Evolutionary conservation across 208 protist species (phyloP), one percentile per base, ranked within the genome.

Genomic region (Wallacemonas collosoma): DNA sequence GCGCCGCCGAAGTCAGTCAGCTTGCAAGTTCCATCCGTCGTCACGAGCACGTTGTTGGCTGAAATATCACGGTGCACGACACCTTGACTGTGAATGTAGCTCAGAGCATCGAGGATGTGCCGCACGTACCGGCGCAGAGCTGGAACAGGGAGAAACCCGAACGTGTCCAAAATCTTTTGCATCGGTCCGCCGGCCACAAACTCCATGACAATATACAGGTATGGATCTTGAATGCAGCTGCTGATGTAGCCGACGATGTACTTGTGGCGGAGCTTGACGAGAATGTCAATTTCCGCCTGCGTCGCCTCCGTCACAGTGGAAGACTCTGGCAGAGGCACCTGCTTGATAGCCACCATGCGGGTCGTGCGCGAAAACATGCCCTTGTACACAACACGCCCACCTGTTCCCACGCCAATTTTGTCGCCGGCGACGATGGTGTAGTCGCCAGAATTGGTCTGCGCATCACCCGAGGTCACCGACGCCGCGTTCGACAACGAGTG

Each of bases 21-120:
- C 73, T 93, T 93, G 77, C 83, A 89, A 36, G 81, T 60, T 17
- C 87, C 83, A 39, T 93, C 87, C 47, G 69, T 89, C 40, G 81
- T 86, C 35, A 96, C 73, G n/a, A 94, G 75, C 36, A 96, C 71
- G 62, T 94, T 95, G 65, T 90, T 89, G 35, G 86, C 77, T 14
- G 86, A 90, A 48, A 96, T 77, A 61, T 95, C 89, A 3, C 89
- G 81, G 71, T 96, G 89, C 2, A 91, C 81, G 48, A 96, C 77
- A 47, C 77, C 68, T 9, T 79, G 44, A 2, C 77, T 61, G 71
- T 96, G 92, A 26, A 96, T 56, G 67, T 91, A 93, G 44, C 62
- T 64, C 75, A 96, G 74, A 0, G 86, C 92, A 48, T 58, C 51
- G 38, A 96, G 80, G 39, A 93, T 72, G 48, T 90, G 77, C 54